Evolutionary conservation across 352 stramenopile species (phyloP).

Genomic region (Elongisporangium prolatum): DNA sequence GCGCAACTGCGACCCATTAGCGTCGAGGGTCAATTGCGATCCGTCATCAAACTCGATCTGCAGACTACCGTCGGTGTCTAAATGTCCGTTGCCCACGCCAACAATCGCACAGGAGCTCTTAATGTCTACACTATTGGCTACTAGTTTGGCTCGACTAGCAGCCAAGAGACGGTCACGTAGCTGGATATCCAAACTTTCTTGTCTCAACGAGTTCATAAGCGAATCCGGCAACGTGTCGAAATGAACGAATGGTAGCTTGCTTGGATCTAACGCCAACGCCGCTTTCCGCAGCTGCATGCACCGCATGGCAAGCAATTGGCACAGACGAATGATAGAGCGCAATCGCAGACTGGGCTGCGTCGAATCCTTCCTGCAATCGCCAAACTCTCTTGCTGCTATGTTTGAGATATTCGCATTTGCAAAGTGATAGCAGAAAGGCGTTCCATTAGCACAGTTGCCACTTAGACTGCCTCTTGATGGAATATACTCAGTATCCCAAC

Average conservation of each 20-base stretch:
- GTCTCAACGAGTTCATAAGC: constrained; percentile 33
- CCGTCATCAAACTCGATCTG: constrained; percentile 42
- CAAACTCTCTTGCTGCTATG: not conserved
- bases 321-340: constrained; percentile 33
- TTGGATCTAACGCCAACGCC: constrained; percentile 25
- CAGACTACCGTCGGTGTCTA: constrained; percentile 34
- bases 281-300: constrained; percentile 42
- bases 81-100: constrained; percentile 36
- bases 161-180: constrained; percentile 8
- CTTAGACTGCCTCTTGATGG: constrained; percentile 19
- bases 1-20: constrained; percentile 35
- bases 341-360: not conserved
- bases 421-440: constrained; percentile 22
- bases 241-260: constrained; percentile 43
- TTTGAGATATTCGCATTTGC: constrained; percentile 6
- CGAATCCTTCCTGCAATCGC: not conserved
- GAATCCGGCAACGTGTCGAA: constrained; percentile 43
- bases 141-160: constrained; percentile 3
- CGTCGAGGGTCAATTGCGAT: constrained; percentile 31
- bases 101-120: constrained; percentile 20
- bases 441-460: constrained; percentile 16
- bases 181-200: constrained; percentile 8
- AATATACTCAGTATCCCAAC: constrained; percentile 26
- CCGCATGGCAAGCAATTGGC: constrained; percentile 47
- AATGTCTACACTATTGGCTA: not conserved